Conservation (phyloP, 139 green algal species). For the Desmodesmus armatus region DNA sequence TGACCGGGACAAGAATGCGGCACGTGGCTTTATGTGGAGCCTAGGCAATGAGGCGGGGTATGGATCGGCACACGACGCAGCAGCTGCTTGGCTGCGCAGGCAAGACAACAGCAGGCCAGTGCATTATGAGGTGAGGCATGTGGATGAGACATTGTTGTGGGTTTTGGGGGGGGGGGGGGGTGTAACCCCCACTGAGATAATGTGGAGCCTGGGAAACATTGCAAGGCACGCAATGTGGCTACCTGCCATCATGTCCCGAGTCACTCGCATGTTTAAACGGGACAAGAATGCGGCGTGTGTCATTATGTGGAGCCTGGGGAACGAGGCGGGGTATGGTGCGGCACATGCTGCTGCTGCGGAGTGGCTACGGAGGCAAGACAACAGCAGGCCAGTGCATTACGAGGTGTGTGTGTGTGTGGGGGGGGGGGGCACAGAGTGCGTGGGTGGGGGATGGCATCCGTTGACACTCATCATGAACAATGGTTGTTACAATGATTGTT, state of each 20-base stretch:
- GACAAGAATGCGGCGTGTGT: conserved; percentile 94
- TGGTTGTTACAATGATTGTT: too few species aligned
- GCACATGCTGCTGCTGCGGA: conserved; percentile 79
- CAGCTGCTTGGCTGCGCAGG: conserved; percentile 68
- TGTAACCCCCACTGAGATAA: too few species aligned
- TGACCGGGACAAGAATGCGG: conserved; percentile 91
- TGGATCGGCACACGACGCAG: conserved; percentile 78
- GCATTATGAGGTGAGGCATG: conserved; percentile 76
- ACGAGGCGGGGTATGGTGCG: conserved; percentile 91
- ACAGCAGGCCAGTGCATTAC: conserved; percentile 78
- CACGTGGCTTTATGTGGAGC: conserved; percentile 93
- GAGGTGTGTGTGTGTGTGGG: conserved; percentile 72
- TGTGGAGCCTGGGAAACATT: too few species aligned
- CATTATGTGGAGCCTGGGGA: conserved; percentile 96
- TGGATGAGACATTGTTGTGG: neutral
- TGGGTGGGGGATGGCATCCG: too few species aligned
- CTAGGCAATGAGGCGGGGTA: conserved; percentile 96
- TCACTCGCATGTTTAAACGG: conserved; percentile 78
- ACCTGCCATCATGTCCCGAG: conserved; percentile 80
- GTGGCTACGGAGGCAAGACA: conserved; percentile 55
- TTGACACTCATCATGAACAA: too few species aligned
- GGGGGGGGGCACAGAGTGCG: too few species aligned
- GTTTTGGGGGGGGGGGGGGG: neutral
- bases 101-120: conserved; percentile 64
- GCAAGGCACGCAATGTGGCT: conserved; percentile 78